These are phyloP conservation scores for Penstemon barbatus DNA, from an alignment of 257 asterid genomes.

Conservation along the genomic window DNA sequence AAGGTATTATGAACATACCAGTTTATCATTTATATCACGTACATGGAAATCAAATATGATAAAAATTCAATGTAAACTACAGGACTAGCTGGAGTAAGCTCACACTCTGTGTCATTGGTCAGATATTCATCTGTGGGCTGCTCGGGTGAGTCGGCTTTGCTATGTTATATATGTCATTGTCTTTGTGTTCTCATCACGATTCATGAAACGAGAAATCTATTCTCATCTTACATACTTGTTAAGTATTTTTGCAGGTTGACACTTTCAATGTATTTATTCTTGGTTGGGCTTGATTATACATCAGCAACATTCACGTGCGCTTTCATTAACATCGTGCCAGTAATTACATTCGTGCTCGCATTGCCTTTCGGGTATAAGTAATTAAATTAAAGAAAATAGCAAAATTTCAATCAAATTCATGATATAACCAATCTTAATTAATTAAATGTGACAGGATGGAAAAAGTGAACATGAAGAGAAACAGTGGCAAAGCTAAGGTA, in stretches of 20 bases:
- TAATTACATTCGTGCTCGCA: conserved; percentile 62
- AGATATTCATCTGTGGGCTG: conserved; percentile 57
- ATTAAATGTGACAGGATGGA: conserved; percentile 50
- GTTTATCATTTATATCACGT: too few relatives aligned
- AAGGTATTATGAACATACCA: conserved; percentile 37
- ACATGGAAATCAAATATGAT: background rate
- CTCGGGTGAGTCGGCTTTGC: conserved; percentile 51
- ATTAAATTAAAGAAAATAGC: background rate
- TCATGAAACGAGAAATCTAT: too few relatives aligned
- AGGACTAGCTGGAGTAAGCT: conserved; percentile 61
- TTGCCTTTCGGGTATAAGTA: conserved; percentile 52
- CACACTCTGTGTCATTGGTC: conserved; percentile 44
- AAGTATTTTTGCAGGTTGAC: conserved; percentile 53
- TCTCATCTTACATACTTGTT: background rate
- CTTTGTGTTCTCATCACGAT: too few relatives aligned
- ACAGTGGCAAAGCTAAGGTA: conserved; percentile 61
- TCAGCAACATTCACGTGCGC: conserved; percentile 75
- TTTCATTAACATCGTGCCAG: conserved; percentile 72
- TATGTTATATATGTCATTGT: too few relatives aligned
- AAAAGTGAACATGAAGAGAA: conserved; percentile 46
- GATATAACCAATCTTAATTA: background rate
- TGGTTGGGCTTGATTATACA: conserved; percentile 71
- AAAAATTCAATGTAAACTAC: conserved; percentile 10
- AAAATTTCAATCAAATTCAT: background rate
- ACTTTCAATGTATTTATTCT: conserved; percentile 58